Conservation (phyloP, 2,329 filamentous ascomycete species). For the Colletotrichum musicola region DNA sequence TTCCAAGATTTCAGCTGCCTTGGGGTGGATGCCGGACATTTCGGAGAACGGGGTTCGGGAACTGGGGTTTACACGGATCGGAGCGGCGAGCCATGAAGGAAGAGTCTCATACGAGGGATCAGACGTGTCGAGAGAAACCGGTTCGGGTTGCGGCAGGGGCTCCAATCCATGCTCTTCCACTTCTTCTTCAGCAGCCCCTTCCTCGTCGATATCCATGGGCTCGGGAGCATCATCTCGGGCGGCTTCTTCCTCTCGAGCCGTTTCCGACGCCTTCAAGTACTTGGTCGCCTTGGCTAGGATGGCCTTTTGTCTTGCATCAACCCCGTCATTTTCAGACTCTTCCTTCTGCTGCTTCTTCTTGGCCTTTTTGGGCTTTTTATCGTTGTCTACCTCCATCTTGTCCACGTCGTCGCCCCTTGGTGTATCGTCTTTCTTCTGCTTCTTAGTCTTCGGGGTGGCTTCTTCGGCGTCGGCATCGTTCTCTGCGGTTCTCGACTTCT, state of each 20-base stretch:
- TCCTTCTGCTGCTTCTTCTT: constrained; percentile 38
- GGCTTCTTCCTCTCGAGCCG: constrained; percentile 49
- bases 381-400: neutral
- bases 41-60: constrained; percentile 71
- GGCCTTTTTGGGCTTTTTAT: neutral
- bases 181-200: constrained; percentile 45
- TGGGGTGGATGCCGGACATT: constrained; percentile 69
- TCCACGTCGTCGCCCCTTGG: neutral
- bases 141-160: constrained; percentile 83
- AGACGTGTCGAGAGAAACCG: constrained; percentile 66
- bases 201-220: constrained; percentile 46
- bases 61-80: constrained; percentile 75
- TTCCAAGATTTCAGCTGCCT: constrained; percentile 72
- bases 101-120: constrained; percentile 81
- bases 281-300: constrained; percentile 69
- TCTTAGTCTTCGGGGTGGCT: constrained; percentile 40
- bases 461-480: constrained; percentile 39
- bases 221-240: constrained; percentile 49
- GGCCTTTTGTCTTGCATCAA: constrained; percentile 58
- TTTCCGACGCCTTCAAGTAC: constrained; percentile 62
- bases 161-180: constrained; percentile 77
- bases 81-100: constrained; percentile 83
- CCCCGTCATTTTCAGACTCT: constrained; percentile 45
- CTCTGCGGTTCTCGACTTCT: constrained; percentile 49
- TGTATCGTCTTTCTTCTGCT: constrained; percentile 48